Evolutionary conservation across 1,284 basidiomycete genomes (phyloP).

Genomic region (Cryptococcus sp.): DNA sequence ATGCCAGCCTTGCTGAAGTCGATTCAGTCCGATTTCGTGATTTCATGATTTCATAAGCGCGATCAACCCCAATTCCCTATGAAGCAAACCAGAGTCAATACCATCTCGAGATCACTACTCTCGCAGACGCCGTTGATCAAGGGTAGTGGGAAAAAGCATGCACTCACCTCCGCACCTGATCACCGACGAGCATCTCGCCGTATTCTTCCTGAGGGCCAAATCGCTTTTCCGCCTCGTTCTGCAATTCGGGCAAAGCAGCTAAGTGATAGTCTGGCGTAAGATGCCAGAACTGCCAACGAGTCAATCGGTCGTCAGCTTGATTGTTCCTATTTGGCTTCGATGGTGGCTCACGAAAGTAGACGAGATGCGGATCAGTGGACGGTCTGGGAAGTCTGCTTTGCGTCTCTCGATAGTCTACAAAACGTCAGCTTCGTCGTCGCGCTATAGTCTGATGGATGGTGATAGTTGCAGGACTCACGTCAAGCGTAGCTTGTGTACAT

Average conservation of each 20-base stretch:
- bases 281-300: slow-evolving; percentile 69
- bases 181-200: slow-evolving; percentile 77
- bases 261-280: slow-evolving; percentile 80
- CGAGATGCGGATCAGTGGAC: slow-evolving; percentile 87
- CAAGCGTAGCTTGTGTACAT: slow-evolving; percentile 74
- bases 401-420: slow-evolving; percentile 67
- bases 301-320: neutral
- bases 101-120: too few relatives aligned
- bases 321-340: neutral
- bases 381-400: slow-evolving; percentile 62
- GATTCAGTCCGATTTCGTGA: neutral
- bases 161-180: slow-evolving; percentile 77
- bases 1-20: neutral
- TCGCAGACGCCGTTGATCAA: too few relatives aligned
- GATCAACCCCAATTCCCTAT: slow-evolving; percentile 78
- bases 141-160: neutral
- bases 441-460: neutral
- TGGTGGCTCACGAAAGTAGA: slow-evolving; percentile 67
- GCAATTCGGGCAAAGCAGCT: slow-evolving; percentile 63
- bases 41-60: slow-evolving; percentile 63
- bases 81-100: neutral
- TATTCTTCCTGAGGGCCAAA: slow-evolving; percentile 60
- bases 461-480: slow-evolving; percentile 54
- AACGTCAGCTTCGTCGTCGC: neutral
- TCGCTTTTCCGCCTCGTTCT: slow-evolving; percentile 46